These are phyloP conservation scores for Ascochyta clinopodiicola DNA, from an alignment of 2,329 filamentous ascomycete genomes.

Conservation along the genomic window DNA sequence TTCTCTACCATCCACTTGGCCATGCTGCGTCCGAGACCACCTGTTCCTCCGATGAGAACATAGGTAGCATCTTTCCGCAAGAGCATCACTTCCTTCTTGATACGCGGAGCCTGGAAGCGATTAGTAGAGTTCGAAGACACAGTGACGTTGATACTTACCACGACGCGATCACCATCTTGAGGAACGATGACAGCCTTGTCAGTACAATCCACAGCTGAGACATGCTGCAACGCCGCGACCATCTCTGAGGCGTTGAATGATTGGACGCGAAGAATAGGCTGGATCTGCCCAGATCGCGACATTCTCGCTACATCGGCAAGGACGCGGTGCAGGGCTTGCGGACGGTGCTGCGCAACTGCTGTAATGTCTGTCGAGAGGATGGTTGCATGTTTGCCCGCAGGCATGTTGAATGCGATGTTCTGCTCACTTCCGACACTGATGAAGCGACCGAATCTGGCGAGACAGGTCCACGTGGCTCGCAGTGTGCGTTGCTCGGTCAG, in stretches of 20 bases:
- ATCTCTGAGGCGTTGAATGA: constrained; percentile 23
- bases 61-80: constrained; percentile 32
- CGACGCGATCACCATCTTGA: constrained; percentile 25
- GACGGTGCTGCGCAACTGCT: constrained; percentile 21
- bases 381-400: constrained; percentile 20
- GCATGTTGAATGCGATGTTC: neutral
- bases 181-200: constrained; percentile 28
- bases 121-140: neutral
- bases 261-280: constrained; percentile 7
- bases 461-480: constrained; percentile 52
- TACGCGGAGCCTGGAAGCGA: constrained; percentile 18
- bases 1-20: constrained; percentile 32
- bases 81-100: constrained; percentile 10
- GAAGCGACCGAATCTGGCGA: constrained; percentile 46
- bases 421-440: constrained; percentile 10
- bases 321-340: constrained; percentile 21
- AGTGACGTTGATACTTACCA: constrained; percentile 19
- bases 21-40: constrained; percentile 38
- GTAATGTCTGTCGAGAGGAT: constrained; percentile 22
- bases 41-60: constrained; percentile 36
- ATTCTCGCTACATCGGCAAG: constrained; percentile 25
- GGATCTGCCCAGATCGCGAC: constrained; percentile 25
- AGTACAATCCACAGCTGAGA: constrained; percentile 15
- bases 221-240: constrained; percentile 21
- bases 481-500: constrained; percentile 29